Conservation (phyloP, 345 rosid species). For the Sapria himalayana region DNA sequence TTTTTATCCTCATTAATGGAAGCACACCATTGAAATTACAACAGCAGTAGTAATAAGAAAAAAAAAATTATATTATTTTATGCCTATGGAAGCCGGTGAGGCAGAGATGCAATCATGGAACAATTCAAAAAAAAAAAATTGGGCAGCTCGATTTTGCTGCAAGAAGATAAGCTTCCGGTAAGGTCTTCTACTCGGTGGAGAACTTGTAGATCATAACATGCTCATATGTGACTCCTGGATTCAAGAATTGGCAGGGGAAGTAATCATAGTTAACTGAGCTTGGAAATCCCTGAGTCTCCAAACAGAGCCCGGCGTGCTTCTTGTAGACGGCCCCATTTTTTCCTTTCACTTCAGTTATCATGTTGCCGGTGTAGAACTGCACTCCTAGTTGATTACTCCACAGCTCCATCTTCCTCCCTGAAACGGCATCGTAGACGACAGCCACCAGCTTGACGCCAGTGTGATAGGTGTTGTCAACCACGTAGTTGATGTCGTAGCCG, state of each 20-base stretch:
- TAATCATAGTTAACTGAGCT: conserved; percentile 53
- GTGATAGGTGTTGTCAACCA: conserved; percentile 13
- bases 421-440: conserved; percentile 24
- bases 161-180: too few species aligned
- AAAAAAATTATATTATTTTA: too few species aligned
- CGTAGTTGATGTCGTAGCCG: conserved; percentile 76
- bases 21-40: too few species aligned
- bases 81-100: too few species aligned
- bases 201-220: conserved; percentile 56
- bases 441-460: conserved; percentile 30
- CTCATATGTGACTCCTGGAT: conserved; percentile 27
- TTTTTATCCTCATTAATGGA: too few species aligned
- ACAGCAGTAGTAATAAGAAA: too few species aligned
- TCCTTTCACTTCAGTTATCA: conserved; percentile 24
- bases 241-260: conserved; percentile 63
- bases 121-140: too few species aligned
- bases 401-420: conserved; percentile 65
- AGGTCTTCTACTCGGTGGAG: conserved; percentile 22
- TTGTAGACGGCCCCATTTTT: conserved; percentile 32
- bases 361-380: conserved; percentile 50
- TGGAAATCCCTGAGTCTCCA: conserved; percentile 79
- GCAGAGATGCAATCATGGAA: too few species aligned
- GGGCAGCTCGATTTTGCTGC: too few species aligned
- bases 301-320: conserved; percentile 29
- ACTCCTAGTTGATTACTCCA: conserved; percentile 48